Evolutionary conservation across 169 alveolate genomes (phyloP), one percentile per base, ranked within the genome.

Genomic region (Babesia microti): DNA sequence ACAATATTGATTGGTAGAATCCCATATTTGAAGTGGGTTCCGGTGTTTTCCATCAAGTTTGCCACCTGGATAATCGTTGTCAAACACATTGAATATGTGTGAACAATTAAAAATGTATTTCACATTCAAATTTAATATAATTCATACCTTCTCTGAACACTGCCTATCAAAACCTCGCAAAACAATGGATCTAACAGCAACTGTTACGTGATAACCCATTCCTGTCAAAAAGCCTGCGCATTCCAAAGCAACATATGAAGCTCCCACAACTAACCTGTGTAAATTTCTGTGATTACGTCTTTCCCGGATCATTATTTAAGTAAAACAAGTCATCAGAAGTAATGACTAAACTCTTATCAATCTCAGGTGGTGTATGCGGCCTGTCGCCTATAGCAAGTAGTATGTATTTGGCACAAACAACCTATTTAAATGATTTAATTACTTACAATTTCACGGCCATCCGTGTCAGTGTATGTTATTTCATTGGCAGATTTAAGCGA

Each of bases 151-250:
- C 21, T 79, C 83, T 14, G 93, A 88, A 51, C 95, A 85, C 49
- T 89, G 96, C 18, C 91, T 69, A 67, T 95, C 99, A 53, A 95
- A 93, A 19, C 98, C 98, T 59, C 98, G 84, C 42, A 95, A 79
- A 19, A 92, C 56, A 17, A 91, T 84, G n/a, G 98, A 88, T 29
- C 93, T 87, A 32, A 85, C 87, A 6, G 91, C 55, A 19, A 87
- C 88, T 4, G 86, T 73, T 4, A 82, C 92, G 46, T 93, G 96
- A 59, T 57, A 89, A 1, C 97, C 97, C 30, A 94, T 71, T 4
- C 89, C 91, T 34, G 81, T 81, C 26, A 95, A 60, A 63, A 93
- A 92, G 0, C 99, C 98, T 11, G 98, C 98, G 69, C 98, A 91
- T 73, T 95, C 99, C 19, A 95, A 73, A 6, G 98, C 97, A 6